These are phyloP conservation scores for Lodderomyces oxycetoniae DNA, from an alignment of 1,139 yeast genomes.

Conservation along the genomic window DNA sequence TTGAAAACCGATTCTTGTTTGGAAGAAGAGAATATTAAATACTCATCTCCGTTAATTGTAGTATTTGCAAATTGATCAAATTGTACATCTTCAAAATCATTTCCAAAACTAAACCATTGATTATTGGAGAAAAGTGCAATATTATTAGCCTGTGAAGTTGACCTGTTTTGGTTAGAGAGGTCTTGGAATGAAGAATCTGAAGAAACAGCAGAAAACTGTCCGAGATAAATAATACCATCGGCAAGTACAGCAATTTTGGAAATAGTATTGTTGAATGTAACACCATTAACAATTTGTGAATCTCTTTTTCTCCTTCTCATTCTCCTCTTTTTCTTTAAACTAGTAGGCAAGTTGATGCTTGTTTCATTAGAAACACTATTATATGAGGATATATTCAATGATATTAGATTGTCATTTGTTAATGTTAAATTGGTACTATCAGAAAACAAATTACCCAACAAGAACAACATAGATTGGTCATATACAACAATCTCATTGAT, in stretches of 20 bases:
- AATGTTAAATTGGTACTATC: constrained; percentile 27
- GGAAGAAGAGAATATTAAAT: constrained; percentile 34
- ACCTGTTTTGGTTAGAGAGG: constrained; percentile 26
- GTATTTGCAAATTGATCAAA: constrained; percentile 34
- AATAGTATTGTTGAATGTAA: constrained; percentile 28
- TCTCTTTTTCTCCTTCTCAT: constrained; percentile 22
- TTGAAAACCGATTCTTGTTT: constrained; percentile 20
- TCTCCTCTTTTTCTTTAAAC: constrained; percentile 13
- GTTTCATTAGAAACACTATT: constrained; percentile 33
- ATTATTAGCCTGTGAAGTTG: constrained; percentile 29
- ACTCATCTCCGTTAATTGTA: constrained; percentile 31
- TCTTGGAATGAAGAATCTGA: constrained; percentile 18
- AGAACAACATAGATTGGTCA: constrained; percentile 20
- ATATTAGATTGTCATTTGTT: constrained; percentile 25
- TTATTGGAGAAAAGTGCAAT: constrained; percentile 27
- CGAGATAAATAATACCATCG: constrained; percentile 27
- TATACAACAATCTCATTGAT: constrained; percentile 31
- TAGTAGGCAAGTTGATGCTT: constrained; percentile 10
- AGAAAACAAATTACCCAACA: constrained; percentile 50
- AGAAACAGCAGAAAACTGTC: constrained; percentile 24
- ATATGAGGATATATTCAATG: constrained; percentile 26
- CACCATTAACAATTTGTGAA: constrained; percentile 24
- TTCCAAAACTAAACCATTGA: constrained; percentile 40
- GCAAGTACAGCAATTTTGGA: constrained; percentile 17
- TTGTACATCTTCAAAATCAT: constrained; percentile 20